Base-by-base conservation (phyloP, 768 basidiomycete genomes). In the Russula virescens region DNA sequence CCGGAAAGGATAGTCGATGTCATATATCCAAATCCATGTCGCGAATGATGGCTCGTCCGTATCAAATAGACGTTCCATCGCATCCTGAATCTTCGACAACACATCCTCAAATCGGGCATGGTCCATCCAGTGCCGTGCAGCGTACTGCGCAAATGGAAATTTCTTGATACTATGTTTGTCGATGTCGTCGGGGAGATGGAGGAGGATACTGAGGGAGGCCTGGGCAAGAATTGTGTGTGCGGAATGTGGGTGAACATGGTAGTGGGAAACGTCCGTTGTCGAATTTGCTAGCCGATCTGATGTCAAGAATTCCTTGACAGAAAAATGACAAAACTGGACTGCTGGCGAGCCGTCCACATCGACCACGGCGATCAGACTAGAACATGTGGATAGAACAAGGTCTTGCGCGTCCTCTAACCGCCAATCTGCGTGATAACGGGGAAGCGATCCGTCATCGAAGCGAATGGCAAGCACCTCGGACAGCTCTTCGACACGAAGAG, bases 401-500 rank as follows among this genome's bases (percentile, higher is more conserved):
- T 53, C 21, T 38, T 54, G n/a, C 10, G 26, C 16, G 21, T 52
- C 51, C 3, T 57, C 56, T 14, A 25, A 23, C 0, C 35, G 8
- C 42, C 35, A 59, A 25, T 52, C 34, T 5, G 16, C 25, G 2
- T 28, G 6, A 18, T 58, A 25, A 2, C 23, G 13, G n/a, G n/a
- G n/a, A 5, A 50, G 57, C 23, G 11, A 21, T 4, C 4, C 3
- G 3, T 13, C 28, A 8, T 57, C 26, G 23, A 63, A 59, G 6
- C 38, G 21, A 10, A 63, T 45, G 5, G 46, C 23, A 16, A 63
- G 56, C 7, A 63, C 25, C 5, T 63, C 50, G 1, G 50, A 56
- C 9, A 63, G 62, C 23, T 63, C 62, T 2, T 52, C 62, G 7
- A 59, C 35, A 19, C 25, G 28, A 40, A 63, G 62, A 5, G 62